Evolutionary conservation across 2,329 filamentous ascomycete species (phyloP), one percentile per base, ranked within the genome.

Genomic region (Trichophyton simii): DNA sequence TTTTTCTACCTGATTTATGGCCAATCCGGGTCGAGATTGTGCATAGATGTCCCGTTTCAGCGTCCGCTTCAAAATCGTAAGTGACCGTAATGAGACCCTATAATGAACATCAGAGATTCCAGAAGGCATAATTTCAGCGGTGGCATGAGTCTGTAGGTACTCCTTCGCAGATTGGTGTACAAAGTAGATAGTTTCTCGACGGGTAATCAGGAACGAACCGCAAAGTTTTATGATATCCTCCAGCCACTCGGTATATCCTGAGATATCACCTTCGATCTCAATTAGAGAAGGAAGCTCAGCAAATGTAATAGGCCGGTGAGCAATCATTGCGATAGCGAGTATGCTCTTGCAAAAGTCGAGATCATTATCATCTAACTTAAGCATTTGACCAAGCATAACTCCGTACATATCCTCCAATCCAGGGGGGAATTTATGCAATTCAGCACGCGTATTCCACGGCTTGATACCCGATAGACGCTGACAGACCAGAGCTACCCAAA

Each of bases 401-500:
- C 62, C 13, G 54, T 70, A 70, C 1, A 71, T 55, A 25, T 61
- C 41, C n/a, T 63, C 48, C 11, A 68, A 60, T 0, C 62, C 64
- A 8, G 60, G 50, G n/a, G 67, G 67, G 55, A 67, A 63, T 18
- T 3, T 46, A n/a, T 48, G 48, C 2, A 74, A 41, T 61, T 63
- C 62, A 18, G 22, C 15, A 1, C 54, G 34, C 38, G 41, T 44
- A 66, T 55, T 62, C 28, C 22, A 22, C 5, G 15, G 11, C 3
- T 20, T 36, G 34, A 18, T 20, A 15, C 59, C 60, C 62, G 1
- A 61, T 41, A 25, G 75, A 69, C 22, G 18, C 60, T 65, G 66
- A 63, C 71, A 75, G 11, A 71, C 70, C 58, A 76, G 67, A 57
- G 70, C 68, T 28, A 75, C 73, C 73, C 72, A 76, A 11, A 78